Percentiles rank a stretch among this genome's conserved stretches.
These are phyloP conservation scores for Bauhinia variegata DNA, from an alignment of 306 rosid genomes.

Conservation along the genomic window DNA sequence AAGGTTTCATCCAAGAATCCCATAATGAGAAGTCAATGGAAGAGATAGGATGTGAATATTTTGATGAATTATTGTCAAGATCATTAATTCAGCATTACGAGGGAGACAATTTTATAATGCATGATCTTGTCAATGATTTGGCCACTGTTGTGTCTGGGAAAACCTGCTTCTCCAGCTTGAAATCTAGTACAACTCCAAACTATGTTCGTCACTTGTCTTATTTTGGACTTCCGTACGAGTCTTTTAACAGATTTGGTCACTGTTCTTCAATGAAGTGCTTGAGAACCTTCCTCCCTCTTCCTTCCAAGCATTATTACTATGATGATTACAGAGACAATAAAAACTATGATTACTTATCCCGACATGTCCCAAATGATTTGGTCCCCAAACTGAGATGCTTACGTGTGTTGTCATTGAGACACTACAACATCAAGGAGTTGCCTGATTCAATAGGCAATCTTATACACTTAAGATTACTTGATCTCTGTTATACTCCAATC, in stretches of 20 bases:
- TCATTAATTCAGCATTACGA: constrained; percentile 32
- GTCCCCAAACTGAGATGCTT: neutral
- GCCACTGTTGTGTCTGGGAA: constrained; percentile 21
- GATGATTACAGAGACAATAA: too few relatives aligned
- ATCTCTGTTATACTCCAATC: constrained; percentile 20
- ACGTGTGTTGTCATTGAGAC: constrained; percentile 13
- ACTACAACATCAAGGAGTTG: neutral
- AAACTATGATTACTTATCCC: neutral
- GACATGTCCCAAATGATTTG: constrained; percentile 1
- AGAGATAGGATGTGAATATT: constrained; percentile 35
- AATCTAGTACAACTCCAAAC: neutral
- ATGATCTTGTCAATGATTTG: constrained; percentile 37
- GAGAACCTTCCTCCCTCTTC: constrained; percentile 4
- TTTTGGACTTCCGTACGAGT: neutral
- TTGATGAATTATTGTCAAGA: constrained; percentile 30
- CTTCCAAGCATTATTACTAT: too few relatives aligned
- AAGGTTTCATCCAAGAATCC: constrained; percentile 31
- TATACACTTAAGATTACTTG: constrained; percentile 31
- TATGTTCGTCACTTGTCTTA: constrained; percentile 29
- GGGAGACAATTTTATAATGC: constrained; percentile 33
- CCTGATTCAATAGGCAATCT: constrained; percentile 27
- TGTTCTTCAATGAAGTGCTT: neutral
- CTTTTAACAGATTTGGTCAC: neutral
- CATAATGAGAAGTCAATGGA: constrained; percentile 13
- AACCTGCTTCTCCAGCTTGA: neutral